Base-by-base conservation (phyloP, 371 early-diverging fungal genomes). In the Syncephalastrum racemosum region DNA sequence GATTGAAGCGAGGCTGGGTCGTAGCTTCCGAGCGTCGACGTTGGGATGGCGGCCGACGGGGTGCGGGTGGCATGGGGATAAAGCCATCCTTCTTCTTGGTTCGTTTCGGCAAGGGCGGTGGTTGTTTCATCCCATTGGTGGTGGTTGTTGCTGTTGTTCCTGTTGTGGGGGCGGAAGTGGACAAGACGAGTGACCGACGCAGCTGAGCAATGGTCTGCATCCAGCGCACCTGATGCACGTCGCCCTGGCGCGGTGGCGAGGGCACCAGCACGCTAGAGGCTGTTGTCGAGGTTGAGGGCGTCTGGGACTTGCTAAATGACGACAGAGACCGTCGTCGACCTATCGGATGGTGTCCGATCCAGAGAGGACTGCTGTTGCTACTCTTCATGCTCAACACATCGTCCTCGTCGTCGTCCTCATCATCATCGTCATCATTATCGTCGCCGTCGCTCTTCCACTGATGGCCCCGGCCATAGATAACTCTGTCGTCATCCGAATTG, bases 11-110 rank as follows among this genome's bases (percentile, higher is more conserved):
- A 46, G 79, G 79, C 48, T 78, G 75, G 1, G 79, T 78, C 0
- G 79, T 78, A 0, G 79, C 79, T 61, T 78, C 79, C 4, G 79
- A 78, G 55, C 79, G 62, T 46, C 79, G 71, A 10, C 71, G 70
- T 12, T 63, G 57, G 1, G 60, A 51, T 1, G 68, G 68, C 42
- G 58, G 60, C 18, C 68, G 58, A 25, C 60, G 61, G 2, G 78
- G 78, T 47, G 75, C 71, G 12, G 68, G 58, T 42, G 78, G 78
- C 78, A 78, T 78, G 0, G 78, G 78, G 43, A 77, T 77, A 50
- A 71, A 46, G 14, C 61, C 58, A 10, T 60, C 56, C 13, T 56
- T 55, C 19, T 56, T 62, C 19, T 56, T 62, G 18, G 13, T 46
- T 4, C 54, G 22, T 16, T 18, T 51, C 52, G 14, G n/a, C 49